Conservation (phyloP, 2,329 filamentous ascomycete genomes). For the Arachnopeziza araneosa region DNA sequence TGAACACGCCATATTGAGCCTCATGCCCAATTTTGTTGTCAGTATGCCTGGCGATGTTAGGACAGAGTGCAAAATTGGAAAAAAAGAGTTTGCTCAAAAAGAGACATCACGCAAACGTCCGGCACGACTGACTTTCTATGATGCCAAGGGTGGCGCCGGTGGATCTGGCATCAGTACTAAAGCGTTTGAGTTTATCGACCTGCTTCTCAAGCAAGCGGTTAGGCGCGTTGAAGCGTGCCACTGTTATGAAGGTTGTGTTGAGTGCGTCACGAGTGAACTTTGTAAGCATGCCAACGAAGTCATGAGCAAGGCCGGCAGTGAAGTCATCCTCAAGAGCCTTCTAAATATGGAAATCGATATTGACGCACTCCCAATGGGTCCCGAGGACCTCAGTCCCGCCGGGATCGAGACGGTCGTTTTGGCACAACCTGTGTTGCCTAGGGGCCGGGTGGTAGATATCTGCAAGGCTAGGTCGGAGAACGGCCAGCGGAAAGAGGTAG, state of each 20-base stretch:
- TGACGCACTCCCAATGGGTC: slow-evolving; percentile 79
- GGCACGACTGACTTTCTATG: slow-evolving; percentile 87
- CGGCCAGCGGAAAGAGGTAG: slow-evolving; percentile 25
- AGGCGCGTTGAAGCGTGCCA: slow-evolving; percentile 69
- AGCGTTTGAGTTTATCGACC: slow-evolving; percentile 86
- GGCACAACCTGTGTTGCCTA: slow-evolving; percentile 55
- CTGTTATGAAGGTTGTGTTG: slow-evolving; percentile 77
- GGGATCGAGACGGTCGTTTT: slow-evolving; percentile 79
- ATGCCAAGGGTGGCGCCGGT: slow-evolving; percentile 79
- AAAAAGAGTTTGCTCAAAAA: slow-evolving; percentile 77
- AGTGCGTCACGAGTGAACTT: slow-evolving; percentile 80
- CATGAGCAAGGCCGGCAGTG: slow-evolving; percentile 86
- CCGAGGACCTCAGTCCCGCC: slow-evolving; percentile 61
- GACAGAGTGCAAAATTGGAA: slow-evolving; percentile 85
- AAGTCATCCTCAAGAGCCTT: slow-evolving; percentile 72
- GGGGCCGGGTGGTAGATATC: slow-evolving; percentile 18
- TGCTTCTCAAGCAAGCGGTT: slow-evolving; percentile 70
- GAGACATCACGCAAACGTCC: slow-evolving; percentile 73
- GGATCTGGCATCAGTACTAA: slow-evolving; percentile 87
- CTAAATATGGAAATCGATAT: slow-evolving; percentile 74
- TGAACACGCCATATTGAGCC: slow-evolving; percentile 80
- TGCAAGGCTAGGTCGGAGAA: slow-evolving; percentile 22
- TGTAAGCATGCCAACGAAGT: slow-evolving; percentile 87
- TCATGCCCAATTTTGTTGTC: slow-evolving; percentile 88
- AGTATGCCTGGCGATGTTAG: slow-evolving; percentile 85